Base-by-base conservation (phyloP, 2,329 filamentous ascomycete genomes). In the Cryoendolithus antarcticus region DNA sequence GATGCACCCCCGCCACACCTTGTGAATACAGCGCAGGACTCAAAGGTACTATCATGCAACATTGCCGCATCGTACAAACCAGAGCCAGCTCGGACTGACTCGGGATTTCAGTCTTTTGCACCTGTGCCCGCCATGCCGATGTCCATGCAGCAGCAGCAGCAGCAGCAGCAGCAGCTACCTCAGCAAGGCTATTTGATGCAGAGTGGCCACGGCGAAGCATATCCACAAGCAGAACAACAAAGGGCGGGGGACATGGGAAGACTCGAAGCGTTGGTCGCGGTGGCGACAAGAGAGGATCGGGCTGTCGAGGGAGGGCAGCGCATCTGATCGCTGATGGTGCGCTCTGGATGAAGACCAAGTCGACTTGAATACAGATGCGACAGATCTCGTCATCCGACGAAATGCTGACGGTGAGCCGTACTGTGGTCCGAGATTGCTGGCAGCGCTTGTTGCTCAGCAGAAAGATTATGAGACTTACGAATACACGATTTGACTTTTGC, bases 251-350 rank as follows among this genome's bases (percentile, higher is more conserved):
- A 73, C 32, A 70, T 77, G 69, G 62, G 67, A 35, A 64, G 74
- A 30, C 58, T 80, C 4, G 72, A 80, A 44, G 73, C 75, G 15
- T 65, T 80, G 6, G 75, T 80, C n/a, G 75, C 75, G 4, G 75
- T 78, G 32, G 75, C 76, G 4, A 78, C 75, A 2, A 71, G 70
- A 44, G 74, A 77, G 53, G 67, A 62, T 30, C 57, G 52, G 8
- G 54, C 50, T n/a, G 51, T 49, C 7, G 53, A 56, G 15, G 15
- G 15, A 19, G 15, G 15, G 15, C 15, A 19, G 15, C 15, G 15
- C 15, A 19, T 19, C 15, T 19, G 15, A 19, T 19, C 15, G 15
- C 15, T 19, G 15, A 19, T 19, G 15, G 15, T 19, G 15, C 15
- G 15, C 15, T 19, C 15, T 19, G 15, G 15, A 19, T 19, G 15